Percentiles rank a stretch among this genome's conserved stretches.
These are phyloP conservation scores for Phytopythium boreale DNA, from an alignment of 352 stramenopile species.

Conservation along the genomic window DNA sequence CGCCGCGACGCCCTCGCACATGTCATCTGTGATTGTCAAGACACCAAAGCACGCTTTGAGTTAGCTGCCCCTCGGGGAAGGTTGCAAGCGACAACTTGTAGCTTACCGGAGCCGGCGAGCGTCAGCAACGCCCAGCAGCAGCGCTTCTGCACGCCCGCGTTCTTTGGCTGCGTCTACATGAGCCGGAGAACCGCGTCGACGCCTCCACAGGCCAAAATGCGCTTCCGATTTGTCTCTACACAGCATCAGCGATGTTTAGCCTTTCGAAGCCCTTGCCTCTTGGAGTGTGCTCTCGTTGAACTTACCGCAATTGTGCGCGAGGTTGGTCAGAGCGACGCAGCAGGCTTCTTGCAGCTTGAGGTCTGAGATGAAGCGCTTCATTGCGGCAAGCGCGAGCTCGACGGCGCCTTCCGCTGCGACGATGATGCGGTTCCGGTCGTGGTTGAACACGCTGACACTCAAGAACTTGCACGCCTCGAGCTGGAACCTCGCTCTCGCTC, in stretches of 20 bases:
- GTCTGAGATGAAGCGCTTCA: constrained; percentile 58
- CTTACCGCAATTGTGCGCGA: constrained; percentile 79
- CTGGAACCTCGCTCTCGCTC: constrained; percentile 49
- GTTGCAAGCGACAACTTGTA: background rate
- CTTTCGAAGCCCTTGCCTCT: background rate
- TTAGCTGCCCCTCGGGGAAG: too few species aligned
- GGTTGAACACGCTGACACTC: constrained; percentile 72
- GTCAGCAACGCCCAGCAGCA: constrained; percentile 85
- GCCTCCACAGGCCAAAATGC: constrained; percentile 62
- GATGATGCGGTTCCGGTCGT: constrained; percentile 71
- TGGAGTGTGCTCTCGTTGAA: background rate
- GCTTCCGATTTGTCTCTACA: constrained; percentile 80
- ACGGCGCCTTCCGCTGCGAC: constrained; percentile 70
- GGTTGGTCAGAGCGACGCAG: constrained; percentile 81
- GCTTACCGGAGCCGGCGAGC: constrained; percentile 65
- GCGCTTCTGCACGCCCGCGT: constrained; percentile 67
- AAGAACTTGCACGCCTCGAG: constrained; percentile 77
- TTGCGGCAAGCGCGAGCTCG: constrained; percentile 46
- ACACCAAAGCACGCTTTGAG: too few species aligned
- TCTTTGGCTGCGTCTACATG: constrained; percentile 83
- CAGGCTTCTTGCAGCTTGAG: constrained; percentile 66
- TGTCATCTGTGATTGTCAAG: constrained; percentile 35
- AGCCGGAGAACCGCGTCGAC: constrained; percentile 79
- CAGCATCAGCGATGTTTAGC: constrained; percentile 2
- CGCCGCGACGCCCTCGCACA: constrained; percentile 62